Evolutionary conservation across 1,284 basidiomycete genomes (phyloP).

Genomic region (Phaffia rhodozyma): DNA sequence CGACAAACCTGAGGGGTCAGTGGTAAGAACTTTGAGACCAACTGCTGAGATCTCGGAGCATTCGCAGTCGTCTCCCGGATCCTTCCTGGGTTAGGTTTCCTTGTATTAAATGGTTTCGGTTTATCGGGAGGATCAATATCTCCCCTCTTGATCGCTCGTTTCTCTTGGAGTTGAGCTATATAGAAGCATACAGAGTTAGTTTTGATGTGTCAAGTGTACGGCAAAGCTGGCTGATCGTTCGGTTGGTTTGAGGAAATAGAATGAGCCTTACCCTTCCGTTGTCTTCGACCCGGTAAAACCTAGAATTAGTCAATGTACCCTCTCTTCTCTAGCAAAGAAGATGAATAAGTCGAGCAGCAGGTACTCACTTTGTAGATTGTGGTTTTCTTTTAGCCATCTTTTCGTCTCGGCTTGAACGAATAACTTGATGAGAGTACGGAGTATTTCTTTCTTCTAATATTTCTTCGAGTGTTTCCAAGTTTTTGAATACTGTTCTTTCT

Average conservation of each 20-base stretch:
- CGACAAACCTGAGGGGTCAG: conserved; percentile 6
- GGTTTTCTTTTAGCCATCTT: conserved; percentile 1
- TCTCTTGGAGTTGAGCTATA: conserved; percentile 25
- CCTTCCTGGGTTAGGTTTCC: conserved; percentile 2
- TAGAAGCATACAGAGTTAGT: neutral
- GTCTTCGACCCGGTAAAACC: neutral
- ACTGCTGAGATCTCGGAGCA: conserved; percentile 45
- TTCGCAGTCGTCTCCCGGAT: conserved; percentile 24
- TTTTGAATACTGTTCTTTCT: too few species aligned
- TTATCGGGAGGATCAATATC: conserved; percentile 42
- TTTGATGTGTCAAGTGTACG: neutral
- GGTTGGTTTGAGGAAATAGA: too few species aligned
- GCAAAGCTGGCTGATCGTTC: neutral
- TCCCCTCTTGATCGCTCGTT: conserved; percentile 70
- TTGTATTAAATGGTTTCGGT: conserved; percentile 31
- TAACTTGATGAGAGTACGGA: too few species aligned
- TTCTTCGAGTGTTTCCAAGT: too few species aligned
- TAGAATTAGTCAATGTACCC: neutral
- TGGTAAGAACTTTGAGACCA: conserved; percentile 21
- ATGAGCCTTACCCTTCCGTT: conserved; percentile 4
- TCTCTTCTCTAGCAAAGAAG: neutral
- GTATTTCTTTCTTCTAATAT: too few species aligned
- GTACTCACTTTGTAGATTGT: neutral
- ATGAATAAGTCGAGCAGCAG: neutral
- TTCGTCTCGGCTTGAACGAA: too few species aligned